These are phyloP conservation scores for Moesziomyces aphidis DNA, from an alignment of 1,284 basidiomycete genomes.

Conservation along the genomic window DNA sequence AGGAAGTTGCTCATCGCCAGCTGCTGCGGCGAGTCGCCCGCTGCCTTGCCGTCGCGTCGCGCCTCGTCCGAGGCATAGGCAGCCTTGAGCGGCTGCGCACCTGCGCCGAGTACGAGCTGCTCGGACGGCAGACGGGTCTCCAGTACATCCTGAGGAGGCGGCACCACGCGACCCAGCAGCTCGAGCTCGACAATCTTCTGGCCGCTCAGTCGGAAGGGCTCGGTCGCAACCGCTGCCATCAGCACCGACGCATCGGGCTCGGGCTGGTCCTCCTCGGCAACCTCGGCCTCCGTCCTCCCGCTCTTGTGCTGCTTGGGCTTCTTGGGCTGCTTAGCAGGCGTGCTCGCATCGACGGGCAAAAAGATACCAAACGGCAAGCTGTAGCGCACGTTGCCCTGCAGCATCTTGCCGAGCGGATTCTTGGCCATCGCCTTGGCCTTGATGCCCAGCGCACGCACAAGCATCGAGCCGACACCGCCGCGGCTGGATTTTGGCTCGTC, in stretches of 20 bases:
- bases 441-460: constrained; percentile 56
- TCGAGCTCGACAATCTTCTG: constrained; percentile 49
- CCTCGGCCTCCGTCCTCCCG: constrained; percentile 6
- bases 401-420: constrained; percentile 57
- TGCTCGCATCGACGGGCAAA: constrained; percentile 42
- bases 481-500: constrained; percentile 7
- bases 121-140: not conserved
- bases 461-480: constrained; percentile 17
- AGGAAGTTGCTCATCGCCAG: constrained; percentile 60
- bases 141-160: constrained; percentile 39
- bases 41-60: not conserved
- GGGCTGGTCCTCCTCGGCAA: constrained; percentile 2
- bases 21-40: constrained; percentile 45
- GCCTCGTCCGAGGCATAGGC: constrained; percentile 3
- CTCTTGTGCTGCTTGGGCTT: constrained; percentile 32
- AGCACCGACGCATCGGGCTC: constrained; percentile 40
- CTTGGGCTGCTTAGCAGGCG: constrained; percentile 27
- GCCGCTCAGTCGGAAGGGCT: constrained; percentile 57
- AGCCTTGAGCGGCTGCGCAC: not conserved
- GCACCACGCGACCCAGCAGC: constrained; percentile 55
- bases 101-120: constrained; percentile 8
- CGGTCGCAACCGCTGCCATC: constrained; percentile 58
- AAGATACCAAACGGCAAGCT: constrained; percentile 60
- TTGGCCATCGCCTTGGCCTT: constrained; percentile 53
- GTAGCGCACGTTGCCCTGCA: constrained; percentile 57